Conservation (phyloP, 2,329 filamentous ascomycete genomes). For the Fusarium compactum region DNA sequence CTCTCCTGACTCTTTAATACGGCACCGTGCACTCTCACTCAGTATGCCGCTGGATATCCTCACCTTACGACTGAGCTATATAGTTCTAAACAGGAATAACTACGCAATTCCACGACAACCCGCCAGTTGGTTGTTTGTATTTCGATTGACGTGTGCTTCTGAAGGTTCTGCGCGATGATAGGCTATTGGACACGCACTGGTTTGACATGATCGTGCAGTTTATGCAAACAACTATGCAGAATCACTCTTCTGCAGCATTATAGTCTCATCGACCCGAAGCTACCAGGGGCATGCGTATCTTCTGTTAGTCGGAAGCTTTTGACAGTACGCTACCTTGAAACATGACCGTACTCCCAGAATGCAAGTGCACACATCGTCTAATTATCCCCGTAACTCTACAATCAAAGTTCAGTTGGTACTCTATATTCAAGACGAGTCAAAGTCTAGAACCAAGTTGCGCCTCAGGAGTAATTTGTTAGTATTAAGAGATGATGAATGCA, state of each 20-base stretch:
- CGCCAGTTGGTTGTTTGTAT: neutral
- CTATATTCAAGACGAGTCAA: neutral
- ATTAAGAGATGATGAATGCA: neutral
- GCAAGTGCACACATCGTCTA: neutral
- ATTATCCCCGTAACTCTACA: neutral
- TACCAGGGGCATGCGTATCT: slow-evolving; percentile 2
- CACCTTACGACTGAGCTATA: neutral
- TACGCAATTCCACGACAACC: neutral
- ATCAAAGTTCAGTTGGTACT: neutral
- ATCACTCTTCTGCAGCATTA: neutral
- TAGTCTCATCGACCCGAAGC: neutral
- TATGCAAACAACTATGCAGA: neutral
- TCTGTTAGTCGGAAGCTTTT: neutral
- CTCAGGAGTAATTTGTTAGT: neutral
- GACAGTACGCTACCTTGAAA: neutral
- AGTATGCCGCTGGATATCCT: neutral
- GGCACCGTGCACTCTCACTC: neutral
- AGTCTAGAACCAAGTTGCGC: neutral
- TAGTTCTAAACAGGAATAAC: neutral
- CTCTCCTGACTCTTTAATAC: neutral
- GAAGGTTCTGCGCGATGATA: neutral
- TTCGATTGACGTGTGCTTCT: neutral
- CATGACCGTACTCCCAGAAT: neutral
- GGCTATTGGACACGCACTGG: neutral
- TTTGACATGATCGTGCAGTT: slow-evolving; percentile 2